Base-by-base conservation (phyloP, 148 eudicot species). In the Camellia lanceoleosa region DNA sequence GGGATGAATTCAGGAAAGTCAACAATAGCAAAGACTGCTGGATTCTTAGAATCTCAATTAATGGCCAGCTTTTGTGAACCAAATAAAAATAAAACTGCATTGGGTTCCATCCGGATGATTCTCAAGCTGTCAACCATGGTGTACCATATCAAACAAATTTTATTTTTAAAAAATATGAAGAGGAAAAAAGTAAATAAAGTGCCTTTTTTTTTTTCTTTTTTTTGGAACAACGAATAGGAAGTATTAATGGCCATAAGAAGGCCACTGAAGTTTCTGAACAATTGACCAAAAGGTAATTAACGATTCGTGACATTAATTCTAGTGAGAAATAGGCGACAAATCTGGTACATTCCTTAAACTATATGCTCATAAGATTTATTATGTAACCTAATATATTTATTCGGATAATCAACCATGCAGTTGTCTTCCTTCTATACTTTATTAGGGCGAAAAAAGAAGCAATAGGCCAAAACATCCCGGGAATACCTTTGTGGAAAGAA, bases 11-110 rank as follows among this genome's bases (percentile, higher is more conserved):
- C 0, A 72, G 61, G 43, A 72, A 52, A 4, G 59, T 52, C 19
- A 54, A 51, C 75, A 52, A 19, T 54, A 12, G n/a, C 23, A 23
- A 54, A 54, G 11, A 7, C 43, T 1, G 20, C 68, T 44, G 60
- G 67, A 75, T n/a, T 60, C 49, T 75, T 59, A 60, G 67, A 51
- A 55, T 55, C 77, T 58, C 64, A 60, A 52, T 75, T 43, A 58
- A 67, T 59, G 67, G 23, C 78, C 47, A 59, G 54, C 30, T 43
- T 52, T 43, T 16, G 14, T 20, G 54, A 59, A 43, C 52, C 78
- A 59, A 74, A 59, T 43, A 73, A 73, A 18, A 38, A 41, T 30
- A 72, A 44, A 72, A 18, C 52, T 18, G 64, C 19, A 8, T 55
- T 43, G 51, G 51, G 7, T 59, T 59, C 51, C 38, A 60, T 9